A percentile compares a stretch with the other conserved stretches of the same genome.
These are phyloP conservation scores for Carex littledalei DNA, from an alignment of 176 grass and related monocot species.

Conservation along the genomic window DNA sequence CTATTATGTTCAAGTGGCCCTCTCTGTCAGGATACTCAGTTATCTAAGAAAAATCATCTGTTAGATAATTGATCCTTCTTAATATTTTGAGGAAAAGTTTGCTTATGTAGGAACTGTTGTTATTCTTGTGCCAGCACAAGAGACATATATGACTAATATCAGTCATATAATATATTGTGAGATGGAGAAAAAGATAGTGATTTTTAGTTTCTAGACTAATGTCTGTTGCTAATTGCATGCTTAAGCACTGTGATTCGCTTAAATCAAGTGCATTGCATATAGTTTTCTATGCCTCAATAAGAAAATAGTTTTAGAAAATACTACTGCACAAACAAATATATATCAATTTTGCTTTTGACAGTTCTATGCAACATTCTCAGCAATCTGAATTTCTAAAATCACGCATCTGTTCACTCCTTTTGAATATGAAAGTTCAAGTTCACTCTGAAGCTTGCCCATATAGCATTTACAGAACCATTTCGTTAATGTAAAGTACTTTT, in stretches of 20 bases:
- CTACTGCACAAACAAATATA: not conserved
- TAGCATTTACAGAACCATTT: not conserved
- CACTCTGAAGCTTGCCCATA: not conserved
- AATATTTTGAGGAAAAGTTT: not conserved
- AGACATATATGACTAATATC: not conserved
- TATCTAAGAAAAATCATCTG: not conserved
- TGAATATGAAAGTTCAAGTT: not conserved
- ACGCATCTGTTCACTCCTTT: not conserved
- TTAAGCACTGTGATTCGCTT: not conserved
- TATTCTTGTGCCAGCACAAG: not conserved
- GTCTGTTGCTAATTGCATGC: not conserved
- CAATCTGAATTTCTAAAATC: not conserved
- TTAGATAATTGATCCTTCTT: not conserved
- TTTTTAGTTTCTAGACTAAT: not conserved
- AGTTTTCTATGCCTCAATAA: not conserved
- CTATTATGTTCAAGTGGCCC: too few species aligned
- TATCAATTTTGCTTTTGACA: not conserved
- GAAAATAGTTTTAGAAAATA: not conserved
- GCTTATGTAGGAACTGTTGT: not conserved
- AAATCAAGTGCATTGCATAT: not conserved
- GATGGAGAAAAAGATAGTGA: not conserved
- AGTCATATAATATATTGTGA: not conserved
- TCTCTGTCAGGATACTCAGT: not conserved
- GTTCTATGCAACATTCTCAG: not conserved
- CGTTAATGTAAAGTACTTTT: not conserved